phyloP scores from a whole-genome alignment of 306 rosid genomes.

The Myrica gale region DNA sequence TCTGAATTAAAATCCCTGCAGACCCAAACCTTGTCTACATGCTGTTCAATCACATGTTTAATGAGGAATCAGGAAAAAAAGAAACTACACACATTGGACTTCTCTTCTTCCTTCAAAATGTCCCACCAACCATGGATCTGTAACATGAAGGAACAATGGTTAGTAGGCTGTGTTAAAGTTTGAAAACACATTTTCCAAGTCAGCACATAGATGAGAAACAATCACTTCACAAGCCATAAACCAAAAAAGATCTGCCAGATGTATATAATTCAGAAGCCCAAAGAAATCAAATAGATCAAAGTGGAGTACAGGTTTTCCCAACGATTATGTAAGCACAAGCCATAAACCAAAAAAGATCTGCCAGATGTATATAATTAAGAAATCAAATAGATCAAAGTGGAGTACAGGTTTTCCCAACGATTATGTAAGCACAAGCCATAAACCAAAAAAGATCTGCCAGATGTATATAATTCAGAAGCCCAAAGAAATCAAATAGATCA shows the following conservation, averaged over 20 bases:
- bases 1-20: constrained; percentile 12
- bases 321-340: background rate
- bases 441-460: constrained; percentile 12
- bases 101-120: constrained; percentile 67
- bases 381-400: background rate
- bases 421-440: background rate
- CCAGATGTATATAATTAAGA: background rate
- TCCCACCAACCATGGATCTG: constrained; percentile 95
- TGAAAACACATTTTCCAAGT: constrained; percentile 11
- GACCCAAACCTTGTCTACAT: constrained; percentile 11
- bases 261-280: constrained; percentile 9
- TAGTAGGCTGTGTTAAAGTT: constrained; percentile 23
- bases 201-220: constrained; percentile 18
- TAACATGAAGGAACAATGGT: constrained; percentile 11
- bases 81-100: constrained; percentile 55
- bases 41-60: constrained; percentile 7
- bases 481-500: constrained; percentile 1
- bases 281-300: background rate
- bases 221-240: background rate
- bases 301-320: background rate
- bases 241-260: constrained; percentile 9
- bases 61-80: background rate
- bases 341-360: constrained; percentile 10
- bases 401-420: background rate
- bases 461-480: constrained; percentile 1